Base-by-base conservation (phyloP, 441 rosid genomes). In the Iberis amara region DNA sequence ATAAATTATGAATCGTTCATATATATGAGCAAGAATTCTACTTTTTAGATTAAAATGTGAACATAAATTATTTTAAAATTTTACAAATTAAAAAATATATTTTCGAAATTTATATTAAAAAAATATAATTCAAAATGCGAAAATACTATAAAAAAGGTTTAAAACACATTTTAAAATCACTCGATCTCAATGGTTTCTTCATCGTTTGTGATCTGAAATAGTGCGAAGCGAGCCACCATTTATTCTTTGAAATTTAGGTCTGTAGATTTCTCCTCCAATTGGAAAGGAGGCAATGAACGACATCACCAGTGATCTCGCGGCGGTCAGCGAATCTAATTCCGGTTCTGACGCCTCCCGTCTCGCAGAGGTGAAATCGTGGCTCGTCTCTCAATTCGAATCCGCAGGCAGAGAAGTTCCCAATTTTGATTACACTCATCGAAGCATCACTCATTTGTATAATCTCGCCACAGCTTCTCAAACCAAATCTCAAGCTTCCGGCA, bases 361-460 rank as follows among this genome's bases (percentile, higher is more conserved):
- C 61, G 59, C 82, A 7, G 96, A 90, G 37, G 92, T 90, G 48
- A 85, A 83, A 68, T 62, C 82, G n/a, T 83, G 92, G 94, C 82
- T 90, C 8, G 24, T 76, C 28, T 75, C 94, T 18, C 95, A 91
- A 53, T 85, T 88, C 37, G 95, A 88, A 12, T 72, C 89, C 3
- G 70, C 77, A 0, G 95, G 90, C 3, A 88, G 79, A 76, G 94
- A 88, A 8, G 85, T 80, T 12, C 95, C 96, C 0, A 78, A 66
- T 23, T 88, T 88, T 61, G 94, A 88, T 45, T 83, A 79, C 82
- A 88, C 89, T 51, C 76, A 83, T 28, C 94, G 94, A 41, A 85
- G 79, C 74, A 70, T 91, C 7, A 61, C 85, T 11, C 81, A 88
- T 73, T 21, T 92, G 64, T 52, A 83, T 69, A 89, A 86, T 54